A percentile compares a stretch with the other conserved stretches of the same genome.
phyloP scores from a whole-genome alignment of 2,329 filamentous ascomycete genomes.

The Fusarium xyrophilum region DNA sequence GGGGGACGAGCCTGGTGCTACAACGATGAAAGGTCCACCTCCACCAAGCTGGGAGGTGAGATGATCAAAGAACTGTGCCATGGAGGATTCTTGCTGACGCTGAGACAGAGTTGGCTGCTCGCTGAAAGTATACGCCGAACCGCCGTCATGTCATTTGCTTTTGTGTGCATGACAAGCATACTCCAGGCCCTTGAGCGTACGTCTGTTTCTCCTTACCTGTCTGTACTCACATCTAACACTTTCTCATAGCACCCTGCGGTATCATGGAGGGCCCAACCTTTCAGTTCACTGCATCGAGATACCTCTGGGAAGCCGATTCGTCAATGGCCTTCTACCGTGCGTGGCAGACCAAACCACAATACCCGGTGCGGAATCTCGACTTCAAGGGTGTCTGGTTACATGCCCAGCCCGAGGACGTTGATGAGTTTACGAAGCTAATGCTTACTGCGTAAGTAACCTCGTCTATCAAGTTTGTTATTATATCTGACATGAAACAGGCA shows the following conservation, averaged over 20 bases:
- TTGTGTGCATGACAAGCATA: constrained; percentile 46
- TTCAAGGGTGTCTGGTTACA: constrained; percentile 50
- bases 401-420: constrained; percentile 47
- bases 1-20: constrained; percentile 29
- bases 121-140: constrained; percentile 52
- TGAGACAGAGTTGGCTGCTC: constrained; percentile 50
- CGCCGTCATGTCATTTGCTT: constrained; percentile 44
- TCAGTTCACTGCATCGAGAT: constrained; percentile 49
- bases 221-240: neutral
- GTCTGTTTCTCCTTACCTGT: constrained; percentile 7
- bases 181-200: constrained; percentile 45
- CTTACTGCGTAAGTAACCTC: constrained; percentile 47
- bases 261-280: constrained; percentile 21
- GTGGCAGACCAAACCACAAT: constrained; percentile 54
- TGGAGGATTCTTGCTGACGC: neutral
- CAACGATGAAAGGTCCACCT: constrained; percentile 42
- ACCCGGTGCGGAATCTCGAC: constrained; percentile 44
- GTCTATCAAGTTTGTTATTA: neutral
- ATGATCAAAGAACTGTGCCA: neutral
- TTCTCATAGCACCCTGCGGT: constrained; percentile 23
- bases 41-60: constrained; percentile 54
- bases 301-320: constrained; percentile 53
- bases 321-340: constrained; percentile 53
- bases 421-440: constrained; percentile 51
- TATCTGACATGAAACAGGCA: constrained; percentile 38